A percentile compares a stretch with the other conserved stretches of the same genome.
Conservation (phyloP, 192 early-diverging fungal genomes). For the Paraglomus brasilianum region DNA sequence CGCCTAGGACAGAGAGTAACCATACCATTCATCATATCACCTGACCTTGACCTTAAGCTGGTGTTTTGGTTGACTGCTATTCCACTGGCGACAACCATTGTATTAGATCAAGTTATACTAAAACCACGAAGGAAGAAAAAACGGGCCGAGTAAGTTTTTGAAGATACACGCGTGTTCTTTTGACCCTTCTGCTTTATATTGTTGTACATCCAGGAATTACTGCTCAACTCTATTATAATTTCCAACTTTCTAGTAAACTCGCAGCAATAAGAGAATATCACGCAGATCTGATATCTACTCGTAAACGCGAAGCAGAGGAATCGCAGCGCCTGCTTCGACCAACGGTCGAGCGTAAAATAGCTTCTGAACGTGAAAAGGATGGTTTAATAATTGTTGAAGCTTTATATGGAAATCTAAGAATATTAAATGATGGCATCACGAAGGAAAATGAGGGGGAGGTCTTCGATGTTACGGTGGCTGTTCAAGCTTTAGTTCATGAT, state of each 20-base stretch:
- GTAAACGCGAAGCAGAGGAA: conserved; percentile 78
- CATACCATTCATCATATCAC: conserved; percentile 64
- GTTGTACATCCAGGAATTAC: not conserved
- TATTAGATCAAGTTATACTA: conserved; percentile 58
- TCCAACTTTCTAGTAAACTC: conserved; percentile 45
- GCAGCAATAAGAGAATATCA: conserved; percentile 61
- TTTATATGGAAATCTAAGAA: conserved; percentile 78
- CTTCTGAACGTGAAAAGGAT: conserved; percentile 63
- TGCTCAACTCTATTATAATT: conserved; percentile 18
- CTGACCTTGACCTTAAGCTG: conserved; percentile 53
- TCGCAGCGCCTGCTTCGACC: conserved; percentile 71
- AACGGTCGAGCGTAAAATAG: conserved; percentile 63
- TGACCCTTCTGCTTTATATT: conserved; percentile 6
- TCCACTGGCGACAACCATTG: conserved; percentile 53
- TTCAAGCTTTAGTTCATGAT: conserved; percentile 81
- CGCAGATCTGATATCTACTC: conserved; percentile 56
- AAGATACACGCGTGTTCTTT: conserved; percentile 1
- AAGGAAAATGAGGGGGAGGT: conserved; percentile 35
- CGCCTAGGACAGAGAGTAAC: conserved; percentile 68
- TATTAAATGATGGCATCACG: conserved; percentile 30
- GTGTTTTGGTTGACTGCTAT: conserved; percentile 52
- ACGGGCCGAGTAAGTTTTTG: conserved; percentile 45
- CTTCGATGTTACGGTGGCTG: conserved; percentile 83
- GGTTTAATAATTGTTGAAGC: conserved; percentile 85
- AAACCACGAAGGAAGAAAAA: conserved; percentile 58